These are phyloP conservation scores for Colletotrichum abscissum DNA, from an alignment of 2,329 filamentous ascomycete genomes.

Conservation along the genomic window DNA sequence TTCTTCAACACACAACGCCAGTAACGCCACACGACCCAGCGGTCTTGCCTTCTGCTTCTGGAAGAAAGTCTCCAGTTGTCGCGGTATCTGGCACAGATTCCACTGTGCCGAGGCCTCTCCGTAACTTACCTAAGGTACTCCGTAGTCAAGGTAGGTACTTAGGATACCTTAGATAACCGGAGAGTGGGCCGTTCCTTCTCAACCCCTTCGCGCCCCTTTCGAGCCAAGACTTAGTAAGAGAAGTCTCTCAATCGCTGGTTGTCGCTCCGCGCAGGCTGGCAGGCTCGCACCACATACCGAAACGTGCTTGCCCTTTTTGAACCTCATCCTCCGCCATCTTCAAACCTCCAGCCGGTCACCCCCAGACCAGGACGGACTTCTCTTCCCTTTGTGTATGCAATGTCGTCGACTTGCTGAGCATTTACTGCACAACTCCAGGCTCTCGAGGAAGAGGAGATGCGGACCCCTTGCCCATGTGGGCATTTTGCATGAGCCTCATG, in stretches of 20 bases:
- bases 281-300: conserved; percentile 19
- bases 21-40: conserved; percentile 19
- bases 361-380: background rate
- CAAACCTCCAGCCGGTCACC: background rate
- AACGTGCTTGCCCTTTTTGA: conserved; percentile 16
- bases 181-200: background rate
- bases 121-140: background rate
- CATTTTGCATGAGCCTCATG: conserved; percentile 25
- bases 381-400: background rate
- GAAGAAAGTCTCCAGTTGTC: conserved; percentile 14
- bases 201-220: background rate
- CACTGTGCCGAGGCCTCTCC: conserved; percentile 4
- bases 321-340: background rate
- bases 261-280: conserved; percentile 2
- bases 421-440: background rate
- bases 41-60: conserved; percentile 29
- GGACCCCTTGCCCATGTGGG: background rate
- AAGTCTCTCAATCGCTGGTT: background rate
- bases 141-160: background rate
- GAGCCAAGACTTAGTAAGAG: background rate
- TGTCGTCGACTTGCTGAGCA: background rate
- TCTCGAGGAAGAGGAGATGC: background rate
- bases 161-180: background rate
- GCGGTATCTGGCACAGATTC: conserved; percentile 23
- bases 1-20: conserved; percentile 12